Evolutionary conservation across 768 basidiomycete genomes (phyloP).

Genomic region (Rhodosporidiobolus odoratus): DNA sequence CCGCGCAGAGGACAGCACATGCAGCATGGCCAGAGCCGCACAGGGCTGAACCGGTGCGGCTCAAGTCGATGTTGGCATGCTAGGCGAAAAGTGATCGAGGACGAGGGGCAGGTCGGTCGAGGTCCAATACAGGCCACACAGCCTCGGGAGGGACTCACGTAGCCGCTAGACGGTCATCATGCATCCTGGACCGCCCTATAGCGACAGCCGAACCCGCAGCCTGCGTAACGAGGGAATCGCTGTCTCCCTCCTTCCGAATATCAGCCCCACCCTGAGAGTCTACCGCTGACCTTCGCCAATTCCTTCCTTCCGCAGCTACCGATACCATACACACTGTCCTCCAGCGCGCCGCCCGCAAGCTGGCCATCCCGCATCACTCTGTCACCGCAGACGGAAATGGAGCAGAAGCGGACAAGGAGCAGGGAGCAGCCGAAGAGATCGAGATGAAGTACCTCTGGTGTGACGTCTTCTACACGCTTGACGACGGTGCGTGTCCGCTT

Average conservation of each 20-base stretch:
- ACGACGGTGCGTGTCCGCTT: conserved; percentile 34
- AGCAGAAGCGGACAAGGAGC: not conserved
- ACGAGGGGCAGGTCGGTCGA: no score
- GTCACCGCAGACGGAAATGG: conserved; percentile 4
- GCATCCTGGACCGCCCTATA: no score
- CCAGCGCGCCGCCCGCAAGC: conserved; percentile 33
- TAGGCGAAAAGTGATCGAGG: no score
- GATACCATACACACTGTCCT: conserved; percentile 28
- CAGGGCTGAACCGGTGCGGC: no score
- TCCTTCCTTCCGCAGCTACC: not conserved
- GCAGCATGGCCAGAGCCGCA: no score
- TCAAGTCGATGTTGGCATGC: no score
- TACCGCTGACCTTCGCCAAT: not conserved
- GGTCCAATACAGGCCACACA: no score
- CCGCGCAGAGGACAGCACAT: no score
- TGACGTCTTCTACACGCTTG: conserved; percentile 41
- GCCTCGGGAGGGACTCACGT: no score
- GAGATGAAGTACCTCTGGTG: conserved; percentile 38
- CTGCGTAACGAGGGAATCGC: not conserved
- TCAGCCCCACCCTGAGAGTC: not conserved
- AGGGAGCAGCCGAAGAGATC: conserved; percentile 3
- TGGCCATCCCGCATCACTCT: conserved; percentile 21
- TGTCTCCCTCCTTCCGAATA: no score
- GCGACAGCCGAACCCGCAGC: no score
- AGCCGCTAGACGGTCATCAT: no score